Evolutionary conservation across 1,284 basidiomycete genomes (phyloP).

Genomic region (Salmacisia buchloeana): DNA sequence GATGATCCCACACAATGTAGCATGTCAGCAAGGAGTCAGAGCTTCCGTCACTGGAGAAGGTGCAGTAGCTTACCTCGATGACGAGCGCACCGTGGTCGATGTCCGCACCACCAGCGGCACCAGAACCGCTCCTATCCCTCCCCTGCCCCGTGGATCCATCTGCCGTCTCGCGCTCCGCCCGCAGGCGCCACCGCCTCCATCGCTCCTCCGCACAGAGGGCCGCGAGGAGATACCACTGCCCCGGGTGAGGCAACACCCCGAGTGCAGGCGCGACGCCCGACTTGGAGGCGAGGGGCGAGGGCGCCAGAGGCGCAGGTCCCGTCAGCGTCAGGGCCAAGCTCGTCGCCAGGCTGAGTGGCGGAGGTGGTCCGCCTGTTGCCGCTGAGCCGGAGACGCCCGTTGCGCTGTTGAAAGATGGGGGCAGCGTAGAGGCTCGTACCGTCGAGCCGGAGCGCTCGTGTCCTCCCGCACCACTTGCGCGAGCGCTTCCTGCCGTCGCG

Average conservation of each 20-base stretch:
- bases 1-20: neutral
- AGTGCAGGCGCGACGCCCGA: conserved; percentile 45
- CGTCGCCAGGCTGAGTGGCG: conserved; percentile 1
- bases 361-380: too few species aligned
- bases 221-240: conserved; percentile 82
- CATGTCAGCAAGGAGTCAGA: too few species aligned
- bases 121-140: conserved; percentile 11
- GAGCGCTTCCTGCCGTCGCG: neutral
- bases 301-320: neutral
- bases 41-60: too few species aligned
- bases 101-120: conserved; percentile 70
- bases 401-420: conserved; percentile 56
- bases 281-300: conserved; percentile 14
- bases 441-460: neutral
- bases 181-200: conserved; percentile 62
- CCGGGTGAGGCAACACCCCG: conserved; percentile 72
- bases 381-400: neutral
- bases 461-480: neutral
- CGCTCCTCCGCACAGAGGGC: conserved; percentile 74
- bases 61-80: conserved; percentile 70
- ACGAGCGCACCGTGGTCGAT: conserved; percentile 76
- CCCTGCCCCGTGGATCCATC: conserved; percentile 13
- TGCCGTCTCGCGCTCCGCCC: conserved; percentile 60
- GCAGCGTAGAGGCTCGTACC: conserved; percentile 17
- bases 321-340: neutral